Base-by-base conservation (phyloP, 2,329 filamentous ascomycete genomes). In the Colletotrichum costaricense region DNA sequence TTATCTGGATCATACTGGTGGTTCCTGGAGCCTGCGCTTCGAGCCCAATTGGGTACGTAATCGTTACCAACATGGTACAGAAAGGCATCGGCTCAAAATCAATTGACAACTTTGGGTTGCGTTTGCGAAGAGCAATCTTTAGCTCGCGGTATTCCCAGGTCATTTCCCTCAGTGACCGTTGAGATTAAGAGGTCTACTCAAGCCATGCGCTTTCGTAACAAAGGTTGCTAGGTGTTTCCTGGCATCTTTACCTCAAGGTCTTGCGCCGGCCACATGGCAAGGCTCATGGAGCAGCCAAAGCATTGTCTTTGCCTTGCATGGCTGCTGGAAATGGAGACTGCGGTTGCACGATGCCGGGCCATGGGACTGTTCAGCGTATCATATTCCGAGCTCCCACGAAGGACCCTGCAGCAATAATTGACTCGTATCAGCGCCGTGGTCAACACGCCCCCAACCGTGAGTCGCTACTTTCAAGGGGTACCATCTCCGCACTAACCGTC, bases 331-430 rank as follows among this genome's bases (percentile, higher is more conserved):
- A 30, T 33, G 49, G 54, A 42, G 59, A 42, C 22, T 60, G 46
- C 54, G 24, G 59, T 65, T 64, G 59, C 46, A 69, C 24, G 55
- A 69, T 65, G 59, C 60, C 54, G 59, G 22, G 33, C 42, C 33
- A 33, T 49, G 46, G 46, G 46, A 22, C 22, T 60, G 24, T 22
- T n/a, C 55, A 60, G 46, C 66, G 55, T 70, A 69, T 69, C 55
- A 69, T 56, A 30, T 64, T 26, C 24, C 16, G n/a, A 46, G 24
- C 60, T 69, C 5, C 65, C 28, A 69, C 55, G 59, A 60, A 65
- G 60, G 60, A 70, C 66, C 70, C 70, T 70, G 66, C 33, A 70
- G 66, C 55, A 22, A 57, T 30, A 46, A 22, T 70, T 65, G 70
- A 73, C 70, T 66, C 67, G 60, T 73, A 33, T 64, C 33, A 26